A percentile compares a stretch with the other conserved stretches of the same genome.
phyloP scores from a whole-genome alignment of 1,284 basidiomycete genomes.

The Entoloma clypeatum region DNA sequence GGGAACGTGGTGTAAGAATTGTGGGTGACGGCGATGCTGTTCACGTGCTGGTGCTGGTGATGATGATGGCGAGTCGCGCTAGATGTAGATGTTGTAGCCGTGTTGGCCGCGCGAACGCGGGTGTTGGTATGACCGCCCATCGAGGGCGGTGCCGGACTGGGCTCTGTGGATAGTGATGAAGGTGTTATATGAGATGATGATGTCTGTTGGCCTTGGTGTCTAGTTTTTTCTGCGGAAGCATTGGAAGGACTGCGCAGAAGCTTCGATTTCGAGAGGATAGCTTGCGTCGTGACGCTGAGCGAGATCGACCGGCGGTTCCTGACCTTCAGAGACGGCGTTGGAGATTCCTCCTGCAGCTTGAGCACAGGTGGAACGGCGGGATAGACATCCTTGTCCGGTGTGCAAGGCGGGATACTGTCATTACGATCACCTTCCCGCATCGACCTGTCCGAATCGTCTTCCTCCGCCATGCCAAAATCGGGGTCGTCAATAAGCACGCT shows the following conservation, averaged over 20 bases:
- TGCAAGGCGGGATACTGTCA: constrained; percentile 1
- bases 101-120: constrained; percentile 49
- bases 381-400: not conserved
- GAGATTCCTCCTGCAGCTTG: constrained; percentile 18
- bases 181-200: constrained; percentile 16
- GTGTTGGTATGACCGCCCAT: constrained; percentile 40
- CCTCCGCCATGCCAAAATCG: constrained; percentile 53
- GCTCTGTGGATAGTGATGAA: constrained; percentile 22
- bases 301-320: constrained; percentile 62
- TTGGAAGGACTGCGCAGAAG: constrained; percentile 20
- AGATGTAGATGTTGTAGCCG: constrained; percentile 27
- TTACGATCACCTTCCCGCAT: constrained; percentile 19
- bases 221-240: constrained; percentile 28
- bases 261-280: constrained; percentile 16
- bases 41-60: constrained; percentile 6
- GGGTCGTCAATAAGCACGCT: constrained; percentile 65
- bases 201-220: constrained; percentile 30
- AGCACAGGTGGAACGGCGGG: not conserved
- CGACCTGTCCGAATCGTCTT: constrained; percentile 34
- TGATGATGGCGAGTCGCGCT: constrained; percentile 11
- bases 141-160: constrained; percentile 33
- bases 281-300: constrained; percentile 41
- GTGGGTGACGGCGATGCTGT: constrained; percentile 8
- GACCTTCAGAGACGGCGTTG: constrained; percentile 34
- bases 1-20: constrained; percentile 22